Base-by-base conservation (phyloP, 352 stramenopile species). In the Globisporangium takayamanum region DNA sequence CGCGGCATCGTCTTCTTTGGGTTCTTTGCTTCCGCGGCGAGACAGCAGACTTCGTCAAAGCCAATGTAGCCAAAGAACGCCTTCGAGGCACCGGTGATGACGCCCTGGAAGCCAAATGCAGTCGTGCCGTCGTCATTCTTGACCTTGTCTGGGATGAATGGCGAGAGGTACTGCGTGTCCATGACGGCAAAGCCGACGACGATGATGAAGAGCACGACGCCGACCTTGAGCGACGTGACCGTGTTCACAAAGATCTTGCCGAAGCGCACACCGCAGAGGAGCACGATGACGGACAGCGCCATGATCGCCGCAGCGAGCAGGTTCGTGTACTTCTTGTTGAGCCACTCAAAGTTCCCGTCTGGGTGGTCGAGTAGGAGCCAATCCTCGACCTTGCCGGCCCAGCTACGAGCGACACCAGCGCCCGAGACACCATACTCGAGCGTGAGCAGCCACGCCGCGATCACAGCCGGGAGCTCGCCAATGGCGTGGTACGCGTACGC, bases 51-150 rank as follows among this genome's bases (percentile, higher is more conserved):
- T 62, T 97, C 91, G 71, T 98, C 94, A 67, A 97, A 98, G 30
- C 94, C 94, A 44, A 97, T 74, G 66, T 92, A 97, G 25, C 90
- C 91, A 69, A 97, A 97, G 69, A 97, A 97, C 4, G 84, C 89
- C 25, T 86, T 78, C 28, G 88, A 89, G 2, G 84, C 72, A n/a
- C 84, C 88, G 7, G 66, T 70, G 57, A 97, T 70, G 51, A 97
- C 66, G 18, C 82, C 83, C 47, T 71, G 61, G 11, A 59, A 33
- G 16, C 82, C 83, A 42, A 69, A 80, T 6, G 46, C 33, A 11
- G 59, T 57, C 10, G 52, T 39, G 51, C 48, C 53, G 22, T 58
- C 49, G 1, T 28, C 59, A 2, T 49, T 46, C 14, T 18, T 2
- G 36, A 52, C 18, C 2, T 60, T 57, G 1, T 62, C 50, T 3